Evolutionary conservation across 2,329 filamentous ascomycete species (phyloP), one percentile per base, ranked within the genome.

Genomic region (Trichoderma atroviride): DNA sequence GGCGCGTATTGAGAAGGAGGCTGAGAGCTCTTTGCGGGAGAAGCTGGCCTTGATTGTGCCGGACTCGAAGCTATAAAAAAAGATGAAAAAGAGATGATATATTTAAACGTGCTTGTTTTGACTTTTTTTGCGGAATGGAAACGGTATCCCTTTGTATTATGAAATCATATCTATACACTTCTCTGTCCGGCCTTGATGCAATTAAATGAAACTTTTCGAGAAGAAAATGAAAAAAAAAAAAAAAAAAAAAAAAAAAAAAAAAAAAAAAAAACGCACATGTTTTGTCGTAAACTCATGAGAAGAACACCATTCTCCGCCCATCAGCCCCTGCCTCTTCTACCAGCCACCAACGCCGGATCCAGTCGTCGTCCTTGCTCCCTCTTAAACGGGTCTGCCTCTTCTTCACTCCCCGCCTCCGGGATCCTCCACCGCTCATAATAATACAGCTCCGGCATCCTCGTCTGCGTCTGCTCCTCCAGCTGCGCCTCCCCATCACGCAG

Each of bases 1-100:
- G 11, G 83, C 83, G 74, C 87, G 92, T 69, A 94, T 96, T 74
- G 92, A 94, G 83, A 89, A 84, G 78, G 92, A 95, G 79, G 92
- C 92, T 0, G 86, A 91, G 77, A 84, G 87, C 69, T 84, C 90
- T 4, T 81, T 94, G 72, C 85, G 81, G 75, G 87, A 88, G 75
- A 87, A 86, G 71, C 82, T 86, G 64, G 78, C 83, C 31, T 81
- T 92, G 61, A 81, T 89, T 71, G 82, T 82, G 63, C 81, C 86
- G 5, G 79, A 84, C 70, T 84, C 88, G 73, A 92, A 91, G 82
- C 78, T 91, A 76, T 91, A 83, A 13, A 29, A 29, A 4, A 14
- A 7, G 24, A 33, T 16, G 7, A 22, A 43, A 35, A n/a, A n/a
- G n/a, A n/a, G n/a, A n/a, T n/a, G n/a, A 10, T 40, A 19, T 40